These are phyloP conservation scores for Dactylellina sp. DNA, from an alignment of 2,329 filamentous ascomycete species.

Conservation along the genomic window DNA sequence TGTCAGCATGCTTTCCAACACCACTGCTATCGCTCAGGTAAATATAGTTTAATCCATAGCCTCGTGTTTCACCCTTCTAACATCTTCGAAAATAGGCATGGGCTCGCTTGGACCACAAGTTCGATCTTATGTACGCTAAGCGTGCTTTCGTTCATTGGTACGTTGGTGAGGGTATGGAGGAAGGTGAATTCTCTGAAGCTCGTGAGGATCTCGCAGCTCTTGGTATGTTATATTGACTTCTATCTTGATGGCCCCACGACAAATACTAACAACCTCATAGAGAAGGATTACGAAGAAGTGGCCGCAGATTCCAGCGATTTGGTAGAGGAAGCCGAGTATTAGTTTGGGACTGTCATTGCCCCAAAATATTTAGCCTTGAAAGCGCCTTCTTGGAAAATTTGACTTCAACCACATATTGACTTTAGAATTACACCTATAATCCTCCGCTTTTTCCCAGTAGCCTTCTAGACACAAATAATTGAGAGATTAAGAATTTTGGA, in stretches of 20 bases:
- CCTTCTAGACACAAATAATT: background rate
- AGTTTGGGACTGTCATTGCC: constrained; percentile 9
- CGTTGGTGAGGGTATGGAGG: constrained; percentile 91
- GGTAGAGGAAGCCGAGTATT: constrained; percentile 69
- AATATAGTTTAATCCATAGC: background rate
- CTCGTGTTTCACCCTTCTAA: constrained; percentile 11
- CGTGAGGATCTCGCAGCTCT: constrained; percentile 86
- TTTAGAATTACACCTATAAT: constrained; percentile 10
- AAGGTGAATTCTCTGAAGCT: constrained; percentile 88
- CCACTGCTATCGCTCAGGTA: constrained; percentile 73
- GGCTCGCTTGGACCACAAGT: constrained; percentile 74
- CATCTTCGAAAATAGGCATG: constrained; percentile 66
- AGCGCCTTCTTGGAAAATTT: constrained; percentile 11
- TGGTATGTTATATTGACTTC: constrained; percentile 62
- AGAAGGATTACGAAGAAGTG: constrained; percentile 89
- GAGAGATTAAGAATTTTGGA: background rate
- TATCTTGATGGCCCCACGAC: background rate
- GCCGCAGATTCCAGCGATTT: constrained; percentile 76
- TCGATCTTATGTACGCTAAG: constrained; percentile 78
- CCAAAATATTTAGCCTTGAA: constrained; percentile 1
- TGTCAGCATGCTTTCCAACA: constrained; percentile 75
- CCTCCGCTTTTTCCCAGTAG: background rate
- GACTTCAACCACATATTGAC: constrained; percentile 10
- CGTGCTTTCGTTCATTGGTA: constrained; percentile 79
- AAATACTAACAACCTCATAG: constrained; percentile 42